Evolutionary conservation across 768 basidiomycete genomes (phyloP).

Genomic region (Tulasnella sp.): DNA sequence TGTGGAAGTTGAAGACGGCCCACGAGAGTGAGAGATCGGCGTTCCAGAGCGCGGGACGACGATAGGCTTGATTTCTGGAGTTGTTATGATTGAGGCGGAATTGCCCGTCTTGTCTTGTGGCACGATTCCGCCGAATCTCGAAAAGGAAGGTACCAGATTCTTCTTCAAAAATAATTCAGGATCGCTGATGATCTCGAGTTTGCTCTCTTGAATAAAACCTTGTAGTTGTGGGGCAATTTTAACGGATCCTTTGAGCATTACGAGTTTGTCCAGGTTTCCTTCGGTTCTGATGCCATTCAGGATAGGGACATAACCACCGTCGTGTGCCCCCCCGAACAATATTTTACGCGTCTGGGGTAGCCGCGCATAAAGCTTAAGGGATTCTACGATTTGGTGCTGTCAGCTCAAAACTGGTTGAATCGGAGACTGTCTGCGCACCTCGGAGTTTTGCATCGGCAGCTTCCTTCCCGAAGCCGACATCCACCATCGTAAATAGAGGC

Average conservation of each 20-base stretch:
- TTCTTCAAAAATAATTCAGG: background rate
- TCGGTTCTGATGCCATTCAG: slow-evolving; percentile 53
- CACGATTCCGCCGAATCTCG: too few species aligned
- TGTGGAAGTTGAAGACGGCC: background rate
- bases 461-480: slow-evolving; percentile 60
- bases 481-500: slow-evolving; percentile 53
- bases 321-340: slow-evolving; percentile 64
- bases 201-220: slow-evolving; percentile 30
- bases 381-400: slow-evolving; percentile 35
- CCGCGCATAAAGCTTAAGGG: slow-evolving; percentile 53
- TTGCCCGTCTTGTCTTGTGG: background rate
- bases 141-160: background rate
- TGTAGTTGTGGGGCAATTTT: slow-evolving; percentile 48
- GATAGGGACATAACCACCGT: slow-evolving; percentile 54
- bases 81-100: background rate
- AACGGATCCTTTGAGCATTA: slow-evolving; percentile 49
- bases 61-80: background rate
- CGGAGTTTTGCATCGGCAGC: slow-evolving; percentile 66
- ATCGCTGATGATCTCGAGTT: background rate
- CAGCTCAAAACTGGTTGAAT: slow-evolving; percentile 4
- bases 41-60: background rate
- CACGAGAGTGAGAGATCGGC: background rate
- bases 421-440: slow-evolving; percentile 31
- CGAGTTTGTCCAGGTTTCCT: slow-evolving; percentile 50
- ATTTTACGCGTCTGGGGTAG: slow-evolving; percentile 53